Evolutionary conservation across 140 eudicot species (phyloP), one percentile per base, ranked within the genome.

Genomic region (Anethum foeniculum): DNA sequence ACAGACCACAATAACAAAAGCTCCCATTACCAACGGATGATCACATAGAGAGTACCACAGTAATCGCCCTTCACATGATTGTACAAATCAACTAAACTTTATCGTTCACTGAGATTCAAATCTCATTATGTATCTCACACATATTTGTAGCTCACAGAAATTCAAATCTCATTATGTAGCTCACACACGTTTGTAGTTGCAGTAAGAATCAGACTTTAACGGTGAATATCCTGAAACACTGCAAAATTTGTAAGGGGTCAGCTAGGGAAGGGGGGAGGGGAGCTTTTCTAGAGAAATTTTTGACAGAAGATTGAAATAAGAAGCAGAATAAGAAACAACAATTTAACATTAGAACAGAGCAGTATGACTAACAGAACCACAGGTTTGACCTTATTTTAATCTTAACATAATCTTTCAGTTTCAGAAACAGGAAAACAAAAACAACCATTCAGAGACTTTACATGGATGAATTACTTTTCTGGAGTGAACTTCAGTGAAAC

Each of bases 401-500:
- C 15, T 39, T 18, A 71, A 38, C 76, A 7, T 39, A 21, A 71
- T 39, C 32, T 16, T 38, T 71, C 27, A 71, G 19, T 71, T 19
- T 6, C 76, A 38, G 27, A 25, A 71, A 71, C 48, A 18, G 36
- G 49, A 34, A 9, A 39, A 38, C 13, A 71, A 39, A 32, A 16
- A 34, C 14, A 16, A 34, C 14, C 47, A 12, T 21, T 44, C 51
- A 74, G 32, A 74, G 32, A 74, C 78, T 23, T 74, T 25, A 44
- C 39, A 74, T 11, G 15, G 27, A 28, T 25, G 19, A 2, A 27
- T 75, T 81, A 78, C 77, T 88, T 88, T 78, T 51, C 97, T 0
- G 97, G 90, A 48, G 90, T 62, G 81, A 92, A 95, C 91, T 89
- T 95, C 83, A 95, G 91, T 7, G 99, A 95, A 79, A 93, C 51